Base-by-base conservation (phyloP, 805 yeast species). In the Candida morakotiae region DNA sequence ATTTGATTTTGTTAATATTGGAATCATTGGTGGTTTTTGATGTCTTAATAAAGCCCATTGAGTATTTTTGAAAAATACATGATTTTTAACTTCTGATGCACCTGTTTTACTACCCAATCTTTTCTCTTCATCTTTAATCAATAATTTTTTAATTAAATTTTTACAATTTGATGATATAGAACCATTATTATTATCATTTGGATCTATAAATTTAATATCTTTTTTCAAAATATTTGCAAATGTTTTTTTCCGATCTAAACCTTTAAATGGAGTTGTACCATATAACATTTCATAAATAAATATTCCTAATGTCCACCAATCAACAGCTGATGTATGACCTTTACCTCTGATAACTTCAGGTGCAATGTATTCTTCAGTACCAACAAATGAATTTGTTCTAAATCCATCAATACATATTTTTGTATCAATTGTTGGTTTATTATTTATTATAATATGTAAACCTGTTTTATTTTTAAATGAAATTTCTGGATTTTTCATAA, bases 301-400 rank as follows among this genome's bases (percentile, higher is more conserved):
- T 15, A 93, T 88, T 3, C 99, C 99, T 46, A 93, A 67, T 0
- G 98, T 93, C 99, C 99, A 93, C 98, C 98, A 93, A 60, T 93
- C 99, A 13, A 93, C 98, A 0, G 98, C 96, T 6, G 91, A 83
- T 1, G 98, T 91, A 52, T 93, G 99, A 2, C 98, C 98, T 49
- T 89, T 86, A 1, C 98, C 98, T 57, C 93, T 71, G 38, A 93
- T 93, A 4, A 93, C 98, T 54, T 93, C 99, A 0, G 99, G 99
- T 0, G 99, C 98, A 52, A 93, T 88, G 58, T 93, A 93, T 56
- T 93, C 99, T 56, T 93, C 99, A 0, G 99, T 93, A 1, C 99
- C 99, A 24, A 93, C 99, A 69, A 93, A 93, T 1, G 98, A 89
- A 59, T 93, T 94, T 1, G 99, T 93, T 52, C 98, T 71, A 62